Evolutionary conservation across 345 rosid species (phyloP).

Genomic region (Hypericum androsaemum): DNA sequence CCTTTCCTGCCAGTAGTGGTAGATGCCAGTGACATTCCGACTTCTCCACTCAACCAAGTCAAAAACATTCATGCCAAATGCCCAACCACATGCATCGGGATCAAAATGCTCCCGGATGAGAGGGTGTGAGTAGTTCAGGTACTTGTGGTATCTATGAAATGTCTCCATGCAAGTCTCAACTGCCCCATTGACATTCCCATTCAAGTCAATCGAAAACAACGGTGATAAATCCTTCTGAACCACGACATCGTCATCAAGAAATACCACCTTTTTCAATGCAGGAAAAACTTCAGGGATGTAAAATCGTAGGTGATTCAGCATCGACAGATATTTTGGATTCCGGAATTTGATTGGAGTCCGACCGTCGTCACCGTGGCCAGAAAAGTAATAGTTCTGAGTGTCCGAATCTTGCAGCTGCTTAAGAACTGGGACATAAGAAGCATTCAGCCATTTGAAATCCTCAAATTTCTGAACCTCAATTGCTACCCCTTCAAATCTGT

Average conservation of each 20-base stretch:
- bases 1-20: constrained; percentile 90
- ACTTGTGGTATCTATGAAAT: constrained; percentile 61
- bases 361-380: constrained; percentile 55
- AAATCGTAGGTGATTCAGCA: constrained; percentile 87
- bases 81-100: constrained; percentile 98
- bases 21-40: constrained; percentile 78
- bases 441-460: constrained; percentile 86
- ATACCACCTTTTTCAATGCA: constrained; percentile 62
- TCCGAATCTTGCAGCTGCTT: constrained; percentile 93
- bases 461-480: constrained; percentile 84
- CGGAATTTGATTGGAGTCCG: constrained; percentile 85
- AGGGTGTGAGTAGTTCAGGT: constrained; percentile 40
- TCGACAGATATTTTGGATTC: constrained; percentile 81
- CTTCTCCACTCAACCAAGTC: constrained; percentile 85
- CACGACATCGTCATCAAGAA: constrained; percentile 85
- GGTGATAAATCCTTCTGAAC: constrained; percentile 35
- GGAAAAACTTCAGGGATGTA: constrained; percentile 91
- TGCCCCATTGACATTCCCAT: constrained; percentile 86
- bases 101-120: constrained; percentile 79
- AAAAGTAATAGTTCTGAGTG: constrained; percentile 83
- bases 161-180: constrained; percentile 98
- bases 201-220: constrained; percentile 47
- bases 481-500: constrained; percentile 56
- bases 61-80: constrained; percentile 88
- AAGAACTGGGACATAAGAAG: constrained; percentile 85